Evolutionary conservation across 306 rosid genomes (phyloP), one percentile per base, ranked within the genome.

Genomic region (Comarum palustre): DNA sequence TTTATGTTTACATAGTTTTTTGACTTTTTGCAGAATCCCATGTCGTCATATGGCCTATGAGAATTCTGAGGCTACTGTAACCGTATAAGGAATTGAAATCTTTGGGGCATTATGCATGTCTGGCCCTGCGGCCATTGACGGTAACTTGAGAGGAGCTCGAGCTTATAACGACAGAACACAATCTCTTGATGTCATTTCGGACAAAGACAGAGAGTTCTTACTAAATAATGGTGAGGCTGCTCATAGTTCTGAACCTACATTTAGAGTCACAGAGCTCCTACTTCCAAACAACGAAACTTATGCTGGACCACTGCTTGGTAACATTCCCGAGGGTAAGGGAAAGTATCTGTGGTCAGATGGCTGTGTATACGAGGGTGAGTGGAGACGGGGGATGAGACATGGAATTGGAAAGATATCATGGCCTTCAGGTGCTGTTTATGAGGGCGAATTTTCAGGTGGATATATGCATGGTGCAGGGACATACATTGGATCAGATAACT

Each of bases 301-400:
- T 84, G 82, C 85, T 7, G 99, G 99, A 43, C 77, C 97, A 32
- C 81, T 87, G 84, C 89, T 85, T 20, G 99, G 93, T 27, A 88
- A 88, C 86, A 59, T 82, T 66, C 93, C 97, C 0, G 97, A 94
- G 85, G 96, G 97, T 9, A 79, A 10, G 7, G 99, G 99, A 77
- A 88, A 78, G 75, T 94, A 94, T 84, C 79, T 85, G 20, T 94
- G 99, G 99, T 77, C 89, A 38, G 97, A 91, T 83, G 93, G 96
- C 70, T 91, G 97, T 82, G 73, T 83, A 22, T 94, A 91, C 69
- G 96, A 88, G 54, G 99, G 99, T 36, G 99, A 86, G 83, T 94
- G 99, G 99, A 88, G 97, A 84, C 82, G 89, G 77, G 99, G 99
- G 89, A 90, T 91, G 93, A 91, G 88, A 82, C 86, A 90, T 73